Evolutionary conservation across 805 yeast genomes (phyloP), one percentile per base, ranked within the genome.

Genomic region (Kazachstania martiniae): DNA sequence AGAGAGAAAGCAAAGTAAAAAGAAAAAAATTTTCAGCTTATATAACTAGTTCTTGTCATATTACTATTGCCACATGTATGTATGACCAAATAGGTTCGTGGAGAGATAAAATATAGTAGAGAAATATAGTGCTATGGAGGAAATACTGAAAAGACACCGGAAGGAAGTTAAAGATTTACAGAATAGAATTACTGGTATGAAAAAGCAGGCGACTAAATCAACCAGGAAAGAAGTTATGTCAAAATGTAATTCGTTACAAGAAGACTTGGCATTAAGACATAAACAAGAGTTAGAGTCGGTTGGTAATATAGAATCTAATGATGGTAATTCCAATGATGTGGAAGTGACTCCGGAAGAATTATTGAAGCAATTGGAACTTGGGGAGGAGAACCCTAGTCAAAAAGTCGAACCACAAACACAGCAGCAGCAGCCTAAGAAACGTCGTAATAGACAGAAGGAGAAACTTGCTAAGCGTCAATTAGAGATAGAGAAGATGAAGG

Each of bases 361-460:
- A 21, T 55, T 84, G 22, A 77, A 76, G 2, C 76, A 76, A 44
- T 43, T 80, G 39, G 72, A 62, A 27, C 1, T 7, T 27, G 41
- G 21, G 55, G 43, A 18, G 13, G 16, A 10, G 9, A 9, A 27
- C 4, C 3, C 18, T 18, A 21, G 22, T 9, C 8, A n/a, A 28
- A 5, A 14, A 10, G 18, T n/a, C n/a, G n/a, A n/a, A n/a, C n/a
- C n/a, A n/a, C 39, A 28, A 21, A 32, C 35, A 18, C 42, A 32
- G 25, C 37, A 32, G 17, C 45, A 37, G 21, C 45, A 42, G 28
- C 60, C 58, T 8, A 59, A 51, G 45, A 63, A 58, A 41, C 59
- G 58, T 6, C 66, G 89, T 29, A 89, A 89, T 52, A 68, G 96
- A 34, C 91, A 84, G 41, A 83, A 80, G 58, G 96, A 86, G 48